Conservation (phyloP, 2,329 filamentous ascomycete species). For the Epichloe uncinata region DNA sequence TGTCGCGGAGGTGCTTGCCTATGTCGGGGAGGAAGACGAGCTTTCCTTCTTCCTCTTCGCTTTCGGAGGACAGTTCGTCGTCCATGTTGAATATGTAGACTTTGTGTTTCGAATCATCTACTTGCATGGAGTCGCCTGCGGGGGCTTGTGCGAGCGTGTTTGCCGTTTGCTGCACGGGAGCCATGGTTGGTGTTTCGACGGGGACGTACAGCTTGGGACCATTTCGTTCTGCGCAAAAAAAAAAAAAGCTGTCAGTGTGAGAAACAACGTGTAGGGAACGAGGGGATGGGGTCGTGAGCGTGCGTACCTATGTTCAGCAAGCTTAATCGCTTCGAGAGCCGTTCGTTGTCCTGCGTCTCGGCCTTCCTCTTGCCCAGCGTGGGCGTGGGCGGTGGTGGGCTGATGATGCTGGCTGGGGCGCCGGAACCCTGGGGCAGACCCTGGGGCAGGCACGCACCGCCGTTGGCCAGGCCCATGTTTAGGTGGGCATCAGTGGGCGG, state of each 20-base stretch:
- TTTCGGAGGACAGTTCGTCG: constrained; percentile 57
- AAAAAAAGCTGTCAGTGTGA: constrained; percentile 3
- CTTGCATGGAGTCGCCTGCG: constrained; percentile 55
- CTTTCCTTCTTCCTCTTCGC: constrained; percentile 34
- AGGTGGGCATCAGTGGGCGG: background rate
- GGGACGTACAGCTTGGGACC: constrained; percentile 53
- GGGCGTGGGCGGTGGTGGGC: constrained; percentile 8
- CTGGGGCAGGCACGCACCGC: background rate
- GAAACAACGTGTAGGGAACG: background rate
- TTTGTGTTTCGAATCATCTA: constrained; percentile 77
- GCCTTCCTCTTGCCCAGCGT: constrained; percentile 43
- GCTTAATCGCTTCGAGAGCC: constrained; percentile 73
- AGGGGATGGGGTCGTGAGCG: background rate
- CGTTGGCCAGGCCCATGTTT: background rate
- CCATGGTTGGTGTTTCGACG: constrained; percentile 34
- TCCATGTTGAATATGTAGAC: constrained; percentile 88
- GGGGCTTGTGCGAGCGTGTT: constrained; percentile 5
- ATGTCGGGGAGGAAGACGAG: constrained; percentile 78
- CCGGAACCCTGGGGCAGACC: constrained; percentile 2
- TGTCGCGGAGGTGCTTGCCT: constrained; percentile 61
- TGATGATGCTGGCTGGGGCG: constrained; percentile 6
- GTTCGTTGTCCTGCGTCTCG: constrained; percentile 49
- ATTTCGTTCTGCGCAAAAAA: constrained; percentile 37
- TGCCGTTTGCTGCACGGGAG: constrained; percentile 4
- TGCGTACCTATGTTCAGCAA: constrained; percentile 63